Conservation (phyloP, 768 basidiomycete genomes). For the Fomitopsis pulvina region DNA sequence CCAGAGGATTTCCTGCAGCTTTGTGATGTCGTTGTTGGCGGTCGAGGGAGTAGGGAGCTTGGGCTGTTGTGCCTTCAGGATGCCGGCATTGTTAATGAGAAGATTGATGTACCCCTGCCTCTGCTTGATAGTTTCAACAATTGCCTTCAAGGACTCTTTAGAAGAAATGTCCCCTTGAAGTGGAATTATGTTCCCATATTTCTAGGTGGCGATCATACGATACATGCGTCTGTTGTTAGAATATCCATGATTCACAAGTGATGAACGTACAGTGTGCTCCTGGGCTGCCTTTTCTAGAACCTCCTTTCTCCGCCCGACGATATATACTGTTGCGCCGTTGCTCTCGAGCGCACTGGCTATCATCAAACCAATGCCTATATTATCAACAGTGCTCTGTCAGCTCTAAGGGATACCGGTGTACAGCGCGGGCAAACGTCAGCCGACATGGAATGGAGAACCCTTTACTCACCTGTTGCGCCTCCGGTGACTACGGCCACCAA, state of each 20-base stretch:
- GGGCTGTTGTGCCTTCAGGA: conserved; percentile 32
- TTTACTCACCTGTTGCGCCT: conserved; percentile 62
- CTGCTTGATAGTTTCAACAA: conserved; percentile 50
- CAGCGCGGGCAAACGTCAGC: too few species aligned
- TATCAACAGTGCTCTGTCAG: too few species aligned
- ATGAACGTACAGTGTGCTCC: conserved; percentile 40
- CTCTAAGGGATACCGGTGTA: too few species aligned
- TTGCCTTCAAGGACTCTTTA: conserved; percentile 46
- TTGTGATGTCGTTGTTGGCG: conserved; percentile 25
- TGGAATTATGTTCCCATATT: conserved; percentile 56
- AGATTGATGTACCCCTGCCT: conserved; percentile 67
- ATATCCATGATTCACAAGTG: conserved; percentile 44
- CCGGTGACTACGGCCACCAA: conserved; percentile 69
- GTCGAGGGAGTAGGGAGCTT: conserved; percentile 28
- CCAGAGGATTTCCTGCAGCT: conserved; percentile 60
- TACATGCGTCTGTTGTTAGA: not conserved
- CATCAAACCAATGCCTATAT: conserved; percentile 78
- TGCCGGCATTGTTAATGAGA: conserved; percentile 76
- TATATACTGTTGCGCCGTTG: conserved; percentile 81
- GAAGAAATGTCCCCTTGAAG: conserved; percentile 62
- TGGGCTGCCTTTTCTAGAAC: conserved; percentile 53
- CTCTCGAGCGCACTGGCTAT: conserved; percentile 73
- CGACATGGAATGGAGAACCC: too few species aligned
- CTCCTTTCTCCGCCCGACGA: conserved; percentile 58
- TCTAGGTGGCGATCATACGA: not conserved